Evolutionary conservation across 2,329 filamentous ascomycete species (phyloP), one percentile per base, ranked within the genome.

Genomic region (Colletotrichum liriopes): DNA sequence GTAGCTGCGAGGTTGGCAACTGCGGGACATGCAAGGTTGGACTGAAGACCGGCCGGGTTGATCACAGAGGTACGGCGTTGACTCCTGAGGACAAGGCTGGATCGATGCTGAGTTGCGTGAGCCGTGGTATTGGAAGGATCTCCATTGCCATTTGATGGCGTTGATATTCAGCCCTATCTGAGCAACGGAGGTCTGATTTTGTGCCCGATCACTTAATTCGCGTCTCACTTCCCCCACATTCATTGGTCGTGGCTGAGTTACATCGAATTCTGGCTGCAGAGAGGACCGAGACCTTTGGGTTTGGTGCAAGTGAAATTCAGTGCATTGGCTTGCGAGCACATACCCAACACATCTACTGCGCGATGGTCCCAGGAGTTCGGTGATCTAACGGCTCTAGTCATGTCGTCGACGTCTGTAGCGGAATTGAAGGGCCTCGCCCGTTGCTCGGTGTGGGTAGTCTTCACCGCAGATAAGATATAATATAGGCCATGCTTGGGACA

Each of bases 1-100:
- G 84, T 20, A 87, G 85, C 73, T 90, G 87, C 74, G 85, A 87
- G 75, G 87, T 87, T 1, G 87, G 87, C 0, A 89, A 88, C 71
- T 89, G 87, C 64, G 87, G 85, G 0, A 89, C 87, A 3, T 89
- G 87, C 76, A 85, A 82, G 75, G 78, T 89, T 23, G 75, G 64
- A 2, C 73, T 89, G 43, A 82, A 77, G 74, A 75, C 76, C 3
- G 87, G 87, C 0, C 75, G 77, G 41, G 84, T 88, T 2, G 83
- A 87, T 26, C 87, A 89, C 75, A 79, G 86, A 60, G 87, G 87
- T 6, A 85, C 84, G 6, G 86, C 84, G 8, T 78, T 89, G 20
- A 75, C 77, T 62, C 81, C 83, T 0, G 84, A 84, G 12, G 87
- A 89, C 68, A 86, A 84, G 78, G 75, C 71, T 2, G 78, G 75